Evolutionary conservation across 2,329 filamentous ascomycete species (phyloP), one percentile per base, ranked within the genome.

Genomic region (Neonectria ditissima): DNA sequence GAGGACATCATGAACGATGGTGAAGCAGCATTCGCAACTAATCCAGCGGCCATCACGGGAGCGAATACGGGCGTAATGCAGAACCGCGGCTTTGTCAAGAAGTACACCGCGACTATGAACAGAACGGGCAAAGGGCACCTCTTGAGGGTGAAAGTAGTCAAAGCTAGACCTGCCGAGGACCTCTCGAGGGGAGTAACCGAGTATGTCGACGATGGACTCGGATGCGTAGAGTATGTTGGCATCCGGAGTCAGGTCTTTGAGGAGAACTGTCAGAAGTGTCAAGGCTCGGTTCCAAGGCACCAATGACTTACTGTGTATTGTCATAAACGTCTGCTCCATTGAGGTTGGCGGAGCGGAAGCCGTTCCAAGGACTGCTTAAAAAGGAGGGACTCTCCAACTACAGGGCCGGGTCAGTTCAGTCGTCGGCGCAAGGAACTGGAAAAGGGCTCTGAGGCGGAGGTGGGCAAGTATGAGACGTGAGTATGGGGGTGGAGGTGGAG

Each of bases 261-360:
- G 68, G 61, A 54, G 30, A 54, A 9, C 22, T 13, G 22, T 16
- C 22, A 52, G 45, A 22, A 13, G 5, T 13, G n/a, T 18, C n/a
- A 14, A 10, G 14, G 10, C 14, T 22, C 11, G 34, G 24, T 8
- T 20, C 13, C 53, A 34, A 47, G 39, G 62, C 4, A 20, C 66
- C 7, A 30, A 18, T 1, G 44, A 83, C 89, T 82, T 81, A 92
- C 93, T 93, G 77, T 96, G 93, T 76, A 97, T 96, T 70, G 92
- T 94, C 81, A 97, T 96, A 81, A 97, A 97, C 32, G 93, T 96
- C 70, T 91, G 91, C 80, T 94, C 92, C 92, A 93, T 92, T 51
- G 58, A 54, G 59, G 56, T 54, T 52, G 50, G 63, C 16, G 61
- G 47, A 24, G 63, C 60, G 52, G 61, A 43, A 71, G 67, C 63